phyloP scores from a whole-genome alignment of 140 eudicot genomes.

The Oenanthe javanica region DNA sequence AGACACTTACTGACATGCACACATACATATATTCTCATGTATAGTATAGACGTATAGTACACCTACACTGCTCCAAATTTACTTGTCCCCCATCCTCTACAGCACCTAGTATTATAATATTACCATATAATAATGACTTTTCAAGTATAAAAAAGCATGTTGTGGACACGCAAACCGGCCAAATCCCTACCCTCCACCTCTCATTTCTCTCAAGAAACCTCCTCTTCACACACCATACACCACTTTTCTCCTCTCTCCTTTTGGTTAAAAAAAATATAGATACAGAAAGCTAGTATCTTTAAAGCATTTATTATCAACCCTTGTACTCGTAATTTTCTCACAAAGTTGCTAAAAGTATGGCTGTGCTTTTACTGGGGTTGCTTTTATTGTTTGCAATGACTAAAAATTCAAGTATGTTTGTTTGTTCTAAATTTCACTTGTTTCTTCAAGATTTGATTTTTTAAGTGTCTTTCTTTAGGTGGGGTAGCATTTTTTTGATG shows the following conservation, averaged over 20 bases:
- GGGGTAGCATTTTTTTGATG: background rate
- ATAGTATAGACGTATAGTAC: background rate
- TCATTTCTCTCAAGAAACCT: slow-evolving; percentile 3
- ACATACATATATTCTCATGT: background rate
- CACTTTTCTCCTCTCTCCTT: slow-evolving; percentile 21
- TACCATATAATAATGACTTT: background rate
- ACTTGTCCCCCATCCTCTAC: background rate
- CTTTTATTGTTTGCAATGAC: slow-evolving; percentile 6
- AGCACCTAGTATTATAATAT: background rate
- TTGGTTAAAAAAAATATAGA: slow-evolving; percentile 8
- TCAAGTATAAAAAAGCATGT: slow-evolving; percentile 10
- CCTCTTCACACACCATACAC: slow-evolving; percentile 9
- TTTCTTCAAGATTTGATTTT: background rate
- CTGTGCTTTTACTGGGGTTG: slow-evolving; percentile 3
- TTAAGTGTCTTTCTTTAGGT: background rate
- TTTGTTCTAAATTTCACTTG: background rate
- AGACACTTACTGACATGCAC: slow-evolving; percentile 10
- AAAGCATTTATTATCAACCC: background rate
- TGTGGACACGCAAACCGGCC: slow-evolving; percentile 18
- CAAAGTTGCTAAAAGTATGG: slow-evolving; percentile 30
- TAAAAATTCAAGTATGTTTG: slow-evolving; percentile 4
- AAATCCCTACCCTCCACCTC: slow-evolving; percentile 19
- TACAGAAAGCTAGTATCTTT: background rate
- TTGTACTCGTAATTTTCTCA: slow-evolving; percentile 18
- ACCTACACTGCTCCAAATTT: background rate